These are phyloP conservation scores for Blastocystis sp. DNA, from an alignment of 352 stramenopile genomes.

Conservation along the genomic window DNA sequence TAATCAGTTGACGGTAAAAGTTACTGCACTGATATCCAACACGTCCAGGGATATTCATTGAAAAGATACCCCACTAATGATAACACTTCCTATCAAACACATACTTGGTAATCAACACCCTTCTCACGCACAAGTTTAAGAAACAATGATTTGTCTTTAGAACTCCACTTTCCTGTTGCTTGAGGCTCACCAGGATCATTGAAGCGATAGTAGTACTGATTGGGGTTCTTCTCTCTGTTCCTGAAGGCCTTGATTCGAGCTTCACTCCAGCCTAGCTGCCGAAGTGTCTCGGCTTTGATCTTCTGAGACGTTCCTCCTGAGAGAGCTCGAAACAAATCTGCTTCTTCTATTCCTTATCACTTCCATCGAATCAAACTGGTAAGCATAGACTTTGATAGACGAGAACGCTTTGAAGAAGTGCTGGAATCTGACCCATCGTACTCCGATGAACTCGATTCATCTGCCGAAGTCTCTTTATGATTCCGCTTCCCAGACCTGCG, in stretches of 20 bases:
- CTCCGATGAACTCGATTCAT: not conserved
- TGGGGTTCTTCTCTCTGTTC: constrained; percentile 65
- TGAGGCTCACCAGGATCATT: constrained; percentile 64
- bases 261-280: constrained; percentile 52
- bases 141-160: constrained; percentile 62
- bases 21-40: constrained; percentile 65
- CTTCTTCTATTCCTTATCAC: not conserved
- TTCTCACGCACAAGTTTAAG: constrained; percentile 41
- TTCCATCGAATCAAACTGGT: not conserved
- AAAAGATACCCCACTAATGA: constrained; percentile 64
- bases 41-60: constrained; percentile 64
- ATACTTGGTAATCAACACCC: constrained; percentile 62
- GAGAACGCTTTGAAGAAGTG: not conserved
- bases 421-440: not conserved
- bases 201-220: constrained; percentile 66
- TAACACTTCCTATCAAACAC: constrained; percentile 43
- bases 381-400: not conserved
- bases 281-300: constrained; percentile 8
- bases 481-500: not conserved
- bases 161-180: constrained; percentile 64
- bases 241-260: constrained; percentile 60
- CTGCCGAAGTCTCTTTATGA: not conserved
- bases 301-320: not conserved
- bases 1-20: constrained; percentile 64
- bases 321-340: not conserved